Percentiles rank a stretch among this genome's conserved stretches.
These are phyloP conservation scores for Candida tropicalis DNA, from an alignment of 1,139 yeast genomes.

Conservation along the genomic window DNA sequence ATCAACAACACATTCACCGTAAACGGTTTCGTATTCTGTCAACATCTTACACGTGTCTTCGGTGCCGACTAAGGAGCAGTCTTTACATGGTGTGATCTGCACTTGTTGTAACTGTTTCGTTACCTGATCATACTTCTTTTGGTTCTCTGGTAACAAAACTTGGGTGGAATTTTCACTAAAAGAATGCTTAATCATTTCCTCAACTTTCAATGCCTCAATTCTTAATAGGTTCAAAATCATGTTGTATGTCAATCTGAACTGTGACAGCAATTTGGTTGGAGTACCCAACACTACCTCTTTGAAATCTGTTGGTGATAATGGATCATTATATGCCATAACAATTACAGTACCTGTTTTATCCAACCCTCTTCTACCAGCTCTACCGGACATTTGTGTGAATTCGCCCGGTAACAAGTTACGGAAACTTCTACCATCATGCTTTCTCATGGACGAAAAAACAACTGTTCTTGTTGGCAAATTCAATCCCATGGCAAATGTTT, in stretches of 20 bases:
- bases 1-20: conserved; percentile 50
- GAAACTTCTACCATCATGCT: conserved; percentile 86
- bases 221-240: conserved; percentile 92
- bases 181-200: conserved; percentile 95
- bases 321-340: conserved; percentile 80
- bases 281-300: conserved; percentile 83
- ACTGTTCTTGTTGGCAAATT: conserved; percentile 97
- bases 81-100: conserved; percentile 39
- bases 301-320: conserved; percentile 61
- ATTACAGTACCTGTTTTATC: conserved; percentile 96
- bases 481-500: conserved; percentile 97
- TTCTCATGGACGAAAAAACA: conserved; percentile 79
- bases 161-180: conserved; percentile 92
- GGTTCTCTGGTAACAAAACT: conserved; percentile 83
- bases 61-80: conserved; percentile 41
- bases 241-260: conserved; percentile 90
- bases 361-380: conserved; percentile 97
- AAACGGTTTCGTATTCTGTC: conserved; percentile 45
- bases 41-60: conserved; percentile 49
- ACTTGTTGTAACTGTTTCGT: conserved; percentile 48
- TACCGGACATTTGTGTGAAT: conserved; percentile 98
- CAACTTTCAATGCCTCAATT: conserved; percentile 92
- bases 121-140: conserved; percentile 59
- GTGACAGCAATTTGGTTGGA: conserved; percentile 88
- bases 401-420: conserved; percentile 91